Evolutionary conservation across 192 early-diverging fungal genomes (phyloP).

Genomic region (Geranomyces variabilis): DNA sequence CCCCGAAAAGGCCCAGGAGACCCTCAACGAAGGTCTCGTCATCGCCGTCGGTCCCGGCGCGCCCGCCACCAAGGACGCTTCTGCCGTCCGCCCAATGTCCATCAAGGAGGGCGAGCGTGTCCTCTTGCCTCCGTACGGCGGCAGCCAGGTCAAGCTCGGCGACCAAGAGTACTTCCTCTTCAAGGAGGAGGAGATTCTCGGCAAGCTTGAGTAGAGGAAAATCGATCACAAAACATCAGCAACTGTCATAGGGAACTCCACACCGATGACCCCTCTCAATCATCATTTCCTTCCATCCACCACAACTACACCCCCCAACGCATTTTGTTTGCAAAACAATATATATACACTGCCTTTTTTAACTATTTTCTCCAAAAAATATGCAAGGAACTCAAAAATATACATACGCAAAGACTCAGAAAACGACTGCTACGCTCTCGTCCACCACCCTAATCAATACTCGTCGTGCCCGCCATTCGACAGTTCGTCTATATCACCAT

Average conservation of each 20-base stretch:
- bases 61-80: constrained; percentile 63
- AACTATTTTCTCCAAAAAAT: no score
- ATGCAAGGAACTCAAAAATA: no score
- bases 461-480: constrained; percentile 1
- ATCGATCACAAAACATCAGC: neutral
- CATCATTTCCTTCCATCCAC: no score
- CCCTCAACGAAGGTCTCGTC: constrained; percentile 94
- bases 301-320: no score
- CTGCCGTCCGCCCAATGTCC: constrained; percentile 65
- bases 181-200: constrained; percentile 93
- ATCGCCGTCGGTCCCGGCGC: constrained; percentile 92
- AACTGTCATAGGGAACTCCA: no score
- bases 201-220: constrained; percentile 66
- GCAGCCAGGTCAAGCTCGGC: constrained; percentile 88
- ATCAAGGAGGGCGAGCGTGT: constrained; percentile 93
- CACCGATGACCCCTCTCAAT: no score
- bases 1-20: constrained; percentile 98
- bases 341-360: no score
- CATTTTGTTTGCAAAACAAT: no score
- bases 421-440: no score
- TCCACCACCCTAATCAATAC: no score
- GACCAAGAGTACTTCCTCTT: constrained; percentile 89
- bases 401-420: no score
- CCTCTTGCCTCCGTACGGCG: constrained; percentile 94
- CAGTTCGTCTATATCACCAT: constrained; percentile 1